Conservation (phyloP, 345 rosid species). For the Eutrema yunnanense region DNA sequence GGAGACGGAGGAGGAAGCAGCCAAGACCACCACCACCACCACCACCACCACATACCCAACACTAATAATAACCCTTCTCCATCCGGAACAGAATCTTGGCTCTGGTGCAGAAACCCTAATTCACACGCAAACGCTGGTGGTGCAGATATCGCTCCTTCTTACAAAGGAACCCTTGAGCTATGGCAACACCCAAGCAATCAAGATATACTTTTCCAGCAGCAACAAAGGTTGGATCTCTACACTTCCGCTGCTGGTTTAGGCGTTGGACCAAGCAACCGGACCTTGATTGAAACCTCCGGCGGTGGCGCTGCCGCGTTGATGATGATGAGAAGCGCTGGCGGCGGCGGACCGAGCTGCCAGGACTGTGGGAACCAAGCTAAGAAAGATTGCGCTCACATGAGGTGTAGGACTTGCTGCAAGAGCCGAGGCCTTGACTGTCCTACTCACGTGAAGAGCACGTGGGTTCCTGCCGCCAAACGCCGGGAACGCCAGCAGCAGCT, state of each 20-base stretch:
- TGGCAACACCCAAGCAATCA: constrained; percentile 44
- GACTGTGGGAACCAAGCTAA: constrained; percentile 89
- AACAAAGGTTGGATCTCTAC: constrained; percentile 40
- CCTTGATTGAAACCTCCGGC: constrained; percentile 19
- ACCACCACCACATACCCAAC: constrained; percentile 11
- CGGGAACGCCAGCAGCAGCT: constrained; percentile 54
- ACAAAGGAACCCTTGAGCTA: constrained; percentile 49
- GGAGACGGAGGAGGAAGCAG: constrained; percentile 15
- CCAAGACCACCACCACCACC: constrained; percentile 8
- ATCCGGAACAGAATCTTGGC: constrained; percentile 39
- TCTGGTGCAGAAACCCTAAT: constrained; percentile 47
- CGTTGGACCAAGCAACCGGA: constrained; percentile 36
- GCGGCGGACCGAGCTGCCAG: constrained; percentile 72
- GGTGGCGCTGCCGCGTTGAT: constrained; percentile 13
- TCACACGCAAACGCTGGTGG: constrained; percentile 25
- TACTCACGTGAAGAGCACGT: constrained; percentile 78
- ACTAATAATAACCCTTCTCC: constrained; percentile 26
- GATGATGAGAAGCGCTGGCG: constrained; percentile 16
- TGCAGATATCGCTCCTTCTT: constrained; percentile 17
- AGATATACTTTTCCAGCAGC: constrained; percentile 20
- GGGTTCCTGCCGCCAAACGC: constrained; percentile 83
- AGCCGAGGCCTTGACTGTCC: constrained; percentile 69
- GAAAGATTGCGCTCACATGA: constrained; percentile 65
- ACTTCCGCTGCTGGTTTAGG: constrained; percentile 39
- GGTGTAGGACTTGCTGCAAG: constrained; percentile 80